Evolutionary conservation across 805 yeast genomes (phyloP).

Genomic region (Monosporozyma aerobia): DNA sequence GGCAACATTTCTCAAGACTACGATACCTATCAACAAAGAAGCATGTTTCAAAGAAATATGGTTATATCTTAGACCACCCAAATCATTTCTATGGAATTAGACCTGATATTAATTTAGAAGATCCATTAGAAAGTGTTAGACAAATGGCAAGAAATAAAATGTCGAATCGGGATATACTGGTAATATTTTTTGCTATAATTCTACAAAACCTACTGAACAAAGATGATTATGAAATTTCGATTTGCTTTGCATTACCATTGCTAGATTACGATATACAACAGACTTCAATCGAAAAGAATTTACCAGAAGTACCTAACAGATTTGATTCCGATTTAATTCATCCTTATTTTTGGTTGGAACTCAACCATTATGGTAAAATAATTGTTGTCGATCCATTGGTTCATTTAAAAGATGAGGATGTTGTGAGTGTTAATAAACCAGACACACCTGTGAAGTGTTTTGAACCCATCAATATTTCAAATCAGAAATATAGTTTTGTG

Average conservation of each 20-base stretch:
- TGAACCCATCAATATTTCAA: conserved; percentile 7
- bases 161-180: conserved; percentile 18
- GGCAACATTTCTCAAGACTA: conserved; percentile 16
- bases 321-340: conserved; percentile 20
- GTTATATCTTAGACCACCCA: conserved; percentile 7
- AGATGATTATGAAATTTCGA: background rate
- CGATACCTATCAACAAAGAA: background rate
- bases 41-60: background rate
- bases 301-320: conserved; percentile 13
- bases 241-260: conserved; percentile 20
- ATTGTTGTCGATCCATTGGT: conserved; percentile 22
- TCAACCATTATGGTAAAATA: conserved; percentile 5
- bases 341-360: conserved; percentile 25
- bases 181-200: conserved; percentile 17
- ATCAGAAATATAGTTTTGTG: conserved; percentile 14
- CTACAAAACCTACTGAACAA: conserved; percentile 10
- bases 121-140: conserved; percentile 7
- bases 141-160: conserved; percentile 16
- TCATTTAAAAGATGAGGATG: conserved; percentile 9
- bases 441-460: conserved; percentile 8
- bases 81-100: conserved; percentile 16
- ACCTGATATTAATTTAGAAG: conserved; percentile 5
- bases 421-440: conserved; percentile 7
- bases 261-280: conserved; percentile 7
- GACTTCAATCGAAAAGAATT: background rate